Conservation (phyloP, 495 filamentous ascomycete genomes). For the Podospora pseudoanserina region DNA sequence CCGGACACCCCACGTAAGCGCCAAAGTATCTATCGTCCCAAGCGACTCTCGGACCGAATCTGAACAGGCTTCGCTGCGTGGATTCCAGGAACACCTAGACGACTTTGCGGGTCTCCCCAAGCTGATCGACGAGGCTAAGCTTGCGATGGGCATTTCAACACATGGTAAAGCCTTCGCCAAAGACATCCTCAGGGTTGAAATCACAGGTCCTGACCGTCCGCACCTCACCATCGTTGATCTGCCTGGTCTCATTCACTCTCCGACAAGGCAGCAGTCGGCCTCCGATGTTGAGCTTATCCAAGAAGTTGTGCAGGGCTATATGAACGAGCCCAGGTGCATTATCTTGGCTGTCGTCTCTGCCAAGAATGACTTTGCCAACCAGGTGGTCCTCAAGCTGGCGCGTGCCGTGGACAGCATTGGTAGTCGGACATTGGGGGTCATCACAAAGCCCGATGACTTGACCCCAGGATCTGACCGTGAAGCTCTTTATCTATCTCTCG, state of each 20-base stretch:
- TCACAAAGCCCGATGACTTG: conserved; percentile 77
- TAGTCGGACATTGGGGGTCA: conserved; percentile 73
- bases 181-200: conserved; percentile 67
- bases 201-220: conserved; percentile 59
- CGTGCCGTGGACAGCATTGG: conserved; percentile 71
- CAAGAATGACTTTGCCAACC: conserved; percentile 58
- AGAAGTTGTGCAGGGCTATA: conserved; percentile 57
- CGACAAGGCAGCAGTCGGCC: conserved; percentile 46
- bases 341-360: conserved; percentile 64
- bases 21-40: conserved; percentile 47
- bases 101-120: conserved; percentile 34
- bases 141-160: conserved; percentile 48
- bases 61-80: conserved; percentile 24
- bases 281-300: conserved; percentile 51
- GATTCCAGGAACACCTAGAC: conserved; percentile 29
- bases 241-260: conserved; percentile 59
- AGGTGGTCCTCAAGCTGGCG: conserved; percentile 66
- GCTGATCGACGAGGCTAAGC: conserved; percentile 50
- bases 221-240: conserved; percentile 69
- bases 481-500: conserved; percentile 48
- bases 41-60: conserved; percentile 23
- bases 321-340: conserved; percentile 55
- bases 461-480: conserved; percentile 48
- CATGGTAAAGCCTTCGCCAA: conserved; percentile 50
- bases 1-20: conserved; percentile 29